Evolutionary conservation across 495 filamentous ascomycete species (phyloP).

Genomic region (Podospora pseudocomata): DNA sequence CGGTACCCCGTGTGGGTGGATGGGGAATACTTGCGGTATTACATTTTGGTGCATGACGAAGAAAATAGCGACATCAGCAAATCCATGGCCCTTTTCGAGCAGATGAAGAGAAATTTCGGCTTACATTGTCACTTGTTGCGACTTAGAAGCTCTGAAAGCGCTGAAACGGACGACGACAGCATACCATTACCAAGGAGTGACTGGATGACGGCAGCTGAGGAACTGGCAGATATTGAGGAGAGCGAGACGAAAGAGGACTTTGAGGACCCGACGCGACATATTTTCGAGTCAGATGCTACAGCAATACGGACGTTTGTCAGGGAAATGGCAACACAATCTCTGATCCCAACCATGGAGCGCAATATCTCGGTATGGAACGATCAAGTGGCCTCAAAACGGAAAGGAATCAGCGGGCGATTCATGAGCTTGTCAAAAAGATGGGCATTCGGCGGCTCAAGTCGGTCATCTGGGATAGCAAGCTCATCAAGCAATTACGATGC

Average conservation of each 20-base stretch:
- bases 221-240: slow-evolving; percentile 65
- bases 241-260: slow-evolving; percentile 58
- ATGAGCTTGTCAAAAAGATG: slow-evolving; percentile 87
- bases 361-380: slow-evolving; percentile 91
- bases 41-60: slow-evolving; percentile 96
- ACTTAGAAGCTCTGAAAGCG: slow-evolving; percentile 76
- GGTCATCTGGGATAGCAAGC: slow-evolving; percentile 38
- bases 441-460: slow-evolving; percentile 62
- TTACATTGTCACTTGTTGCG: slow-evolving; percentile 90
- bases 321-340: slow-evolving; percentile 87
- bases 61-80: slow-evolving; percentile 87
- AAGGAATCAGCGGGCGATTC: slow-evolving; percentile 83
- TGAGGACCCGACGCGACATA: slow-evolving; percentile 66
- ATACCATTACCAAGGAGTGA: slow-evolving; percentile 72
- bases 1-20: slow-evolving; percentile 77
- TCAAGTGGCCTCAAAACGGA: slow-evolving; percentile 84
- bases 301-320: slow-evolving; percentile 83
- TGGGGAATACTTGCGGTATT: slow-evolving; percentile 87
- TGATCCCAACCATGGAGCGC: slow-evolving; percentile 94
- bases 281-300: slow-evolving; percentile 87
- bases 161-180: slow-evolving; percentile 89
- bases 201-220: slow-evolving; percentile 87
- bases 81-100: slow-evolving; percentile 83
- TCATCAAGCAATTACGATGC: slow-evolving; percentile 72
- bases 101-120: slow-evolving; percentile 97